phyloP scores from a whole-genome alignment of 768 basidiomycete species.

The Rhodotorula babjevae region DNA sequence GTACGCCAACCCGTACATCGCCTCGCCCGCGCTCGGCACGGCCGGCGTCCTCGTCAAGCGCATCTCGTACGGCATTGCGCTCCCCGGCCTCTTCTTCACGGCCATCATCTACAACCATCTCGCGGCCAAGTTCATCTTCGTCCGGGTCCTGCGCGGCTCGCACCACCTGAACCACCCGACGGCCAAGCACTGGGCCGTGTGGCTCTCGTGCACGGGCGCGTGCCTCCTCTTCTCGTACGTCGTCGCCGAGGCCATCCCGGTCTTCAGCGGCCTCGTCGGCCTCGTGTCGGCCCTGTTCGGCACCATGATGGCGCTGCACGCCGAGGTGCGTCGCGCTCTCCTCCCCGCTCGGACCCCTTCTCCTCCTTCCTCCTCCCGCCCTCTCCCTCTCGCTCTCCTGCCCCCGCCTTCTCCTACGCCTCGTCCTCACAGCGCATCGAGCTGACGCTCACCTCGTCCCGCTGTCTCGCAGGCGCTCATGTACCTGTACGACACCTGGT shows the following conservation, averaged over 20 bases:
- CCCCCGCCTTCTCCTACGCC: no score
- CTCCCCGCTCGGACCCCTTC: background rate
- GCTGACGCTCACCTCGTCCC: constrained; percentile 1
- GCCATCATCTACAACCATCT: constrained; percentile 16
- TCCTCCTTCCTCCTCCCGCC: background rate
- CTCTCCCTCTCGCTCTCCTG: background rate
- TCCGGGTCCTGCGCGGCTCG: constrained; percentile 37
- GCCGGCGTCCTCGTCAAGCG: constrained; percentile 43
- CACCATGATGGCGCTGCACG: constrained; percentile 29
- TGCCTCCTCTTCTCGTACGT: constrained; percentile 38
- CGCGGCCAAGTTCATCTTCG: constrained; percentile 40
- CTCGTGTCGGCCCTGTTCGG: constrained; percentile 41
- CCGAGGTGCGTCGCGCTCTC: constrained; percentile 8
- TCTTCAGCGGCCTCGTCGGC: constrained; percentile 30
- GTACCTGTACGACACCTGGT: constrained; percentile 32
- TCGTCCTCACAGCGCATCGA: background rate
- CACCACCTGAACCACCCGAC: constrained; percentile 35
- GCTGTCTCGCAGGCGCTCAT: constrained; percentile 3
- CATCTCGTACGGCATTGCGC: constrained; percentile 40
- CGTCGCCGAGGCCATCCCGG: constrained; percentile 31
- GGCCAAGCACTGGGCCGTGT: constrained; percentile 35
- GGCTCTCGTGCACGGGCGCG: constrained; percentile 23
- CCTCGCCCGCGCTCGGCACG: constrained; percentile 44
- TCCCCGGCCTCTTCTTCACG: constrained; percentile 37
- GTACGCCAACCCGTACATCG: constrained; percentile 42